Base-by-base conservation (phyloP, 2,329 filamentous ascomycete genomes). In the Fusarium tricinctum region DNA sequence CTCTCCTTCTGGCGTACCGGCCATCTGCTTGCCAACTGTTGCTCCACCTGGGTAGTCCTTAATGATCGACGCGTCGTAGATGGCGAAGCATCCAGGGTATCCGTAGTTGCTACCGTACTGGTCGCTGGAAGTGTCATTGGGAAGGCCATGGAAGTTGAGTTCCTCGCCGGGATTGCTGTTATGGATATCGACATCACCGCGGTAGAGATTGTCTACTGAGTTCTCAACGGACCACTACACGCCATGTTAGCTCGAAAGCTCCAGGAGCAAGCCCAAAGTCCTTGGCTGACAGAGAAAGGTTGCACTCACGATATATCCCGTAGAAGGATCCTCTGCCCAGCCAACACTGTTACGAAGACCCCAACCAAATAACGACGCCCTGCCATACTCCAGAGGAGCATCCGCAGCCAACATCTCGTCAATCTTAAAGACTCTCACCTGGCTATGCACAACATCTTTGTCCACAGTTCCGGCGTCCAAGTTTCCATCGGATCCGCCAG, bases 271-370 rank as follows among this genome's bases (percentile, higher is more conserved):
- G 23, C 23, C 6, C 23, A 23, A 23, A 23, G 23, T 23, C 23
- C 2, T 23, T 12, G n/a, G 12, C 10, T 33, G 13, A 10, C 13
- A 20, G 3, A 5, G 6, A 7, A n/a, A 42, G 3, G 2, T 13
- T 20, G 4, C 2, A 15, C 56, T 58, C 23, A 60, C 57, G 9
- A 60, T 51, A 6, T 60, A 7, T 17, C 57, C 57, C 1, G 57
- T 60, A 13, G 44, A 32, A 26, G 57, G 57, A 8, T 60, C 54
- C 1, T 60, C 57, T 8, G 57, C 54, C 57, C 57, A 60, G 1
- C 57, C 57, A 22, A 59, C 57, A 33, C 57, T 60, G 17, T 60
- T 60, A 10, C 57, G 57, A 22, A 60, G 57, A 6, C 54, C 57
- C 57, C 57, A 60, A 1, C 57, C 54, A 19, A 60, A 14, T 8